phyloP scores from a whole-genome alignment of 2,329 filamentous ascomycete genomes.

The Trichophyton benhamiae region DNA sequence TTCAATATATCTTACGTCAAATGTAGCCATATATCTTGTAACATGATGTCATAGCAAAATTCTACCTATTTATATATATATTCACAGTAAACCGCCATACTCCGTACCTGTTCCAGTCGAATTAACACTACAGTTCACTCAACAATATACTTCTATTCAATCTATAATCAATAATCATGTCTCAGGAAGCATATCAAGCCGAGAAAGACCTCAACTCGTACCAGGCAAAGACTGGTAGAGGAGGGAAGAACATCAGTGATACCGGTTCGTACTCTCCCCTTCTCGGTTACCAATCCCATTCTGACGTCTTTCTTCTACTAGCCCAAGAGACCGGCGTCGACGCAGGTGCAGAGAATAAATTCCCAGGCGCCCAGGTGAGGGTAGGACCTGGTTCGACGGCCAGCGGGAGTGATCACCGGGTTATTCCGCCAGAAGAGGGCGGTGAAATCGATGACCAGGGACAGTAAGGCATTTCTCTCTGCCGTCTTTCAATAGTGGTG shows the following conservation, averaged over 20 bases:
- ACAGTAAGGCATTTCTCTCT: conserved; percentile 18
- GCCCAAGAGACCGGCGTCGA: conserved; percentile 33
- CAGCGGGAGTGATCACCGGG: conserved; percentile 28
- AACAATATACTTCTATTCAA: not conserved
- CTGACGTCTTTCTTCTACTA: conserved; percentile 11
- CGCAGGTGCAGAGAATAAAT: conserved; percentile 27
- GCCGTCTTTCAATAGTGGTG: not conserved
- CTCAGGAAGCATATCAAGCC: conserved; percentile 21
- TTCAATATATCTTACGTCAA: not conserved
- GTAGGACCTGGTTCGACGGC: conserved; percentile 26
- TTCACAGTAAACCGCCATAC: not conserved
- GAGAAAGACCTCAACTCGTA: conserved; percentile 32
- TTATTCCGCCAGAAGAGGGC: conserved; percentile 32
- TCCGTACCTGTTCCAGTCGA: not conserved
- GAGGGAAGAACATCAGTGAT: conserved; percentile 30
- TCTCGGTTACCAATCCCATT: not conserved
- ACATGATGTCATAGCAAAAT: not conserved
- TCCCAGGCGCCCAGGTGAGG: conserved; percentile 26
- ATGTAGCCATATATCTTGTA: not conserved
- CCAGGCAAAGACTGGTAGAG: conserved; percentile 27
- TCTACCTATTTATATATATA: not conserved
- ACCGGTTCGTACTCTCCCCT: conserved; percentile 12
- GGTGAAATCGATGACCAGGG: conserved; percentile 28
- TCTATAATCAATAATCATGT: conserved; percentile 16
- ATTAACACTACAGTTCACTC: not conserved